Evolutionary conservation across 2,329 filamentous ascomycete genomes (phyloP).

Genomic region (Claviceps humidiphila): DNA sequence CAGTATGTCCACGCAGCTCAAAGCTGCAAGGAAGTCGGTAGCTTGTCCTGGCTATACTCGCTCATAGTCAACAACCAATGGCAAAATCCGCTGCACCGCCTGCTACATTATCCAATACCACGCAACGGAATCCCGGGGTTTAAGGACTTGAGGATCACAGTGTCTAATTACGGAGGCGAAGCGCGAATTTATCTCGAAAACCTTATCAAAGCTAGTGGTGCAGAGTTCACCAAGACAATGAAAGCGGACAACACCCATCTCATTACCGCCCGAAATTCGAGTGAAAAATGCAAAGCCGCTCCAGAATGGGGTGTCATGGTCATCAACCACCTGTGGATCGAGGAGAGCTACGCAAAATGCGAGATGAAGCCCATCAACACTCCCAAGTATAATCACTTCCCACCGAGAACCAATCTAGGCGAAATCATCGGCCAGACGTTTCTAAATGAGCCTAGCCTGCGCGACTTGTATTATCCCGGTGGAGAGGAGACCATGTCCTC

Average conservation of each 20-base stretch:
- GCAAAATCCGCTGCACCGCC: slow-evolving; percentile 68
- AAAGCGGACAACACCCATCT: slow-evolving; percentile 92
- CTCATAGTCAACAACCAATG: slow-evolving; percentile 80
- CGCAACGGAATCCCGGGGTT: slow-evolving; percentile 69
- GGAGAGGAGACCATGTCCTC: slow-evolving; percentile 31
- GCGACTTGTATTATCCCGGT: slow-evolving; percentile 58
- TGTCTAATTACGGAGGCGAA: slow-evolving; percentile 95
- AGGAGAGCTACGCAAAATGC: slow-evolving; percentile 92
- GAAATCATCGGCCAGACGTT: slow-evolving; percentile 86
- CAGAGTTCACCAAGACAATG: slow-evolving; percentile 87
- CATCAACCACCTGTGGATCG: slow-evolving; percentile 91
- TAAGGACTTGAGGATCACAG: slow-evolving; percentile 60
- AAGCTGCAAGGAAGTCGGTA: slow-evolving; percentile 72
- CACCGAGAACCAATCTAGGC: slow-evolving; percentile 75
- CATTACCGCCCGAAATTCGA: slow-evolving; percentile 75
- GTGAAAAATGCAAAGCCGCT: slow-evolving; percentile 88
- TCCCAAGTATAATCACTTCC: slow-evolving; percentile 73
- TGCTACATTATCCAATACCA: slow-evolving; percentile 84
- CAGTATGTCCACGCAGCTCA: slow-evolving; percentile 69
- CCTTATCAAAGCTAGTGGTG: slow-evolving; percentile 69
- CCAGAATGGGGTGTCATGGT: slow-evolving; percentile 84
- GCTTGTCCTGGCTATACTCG: slow-evolving; percentile 86
- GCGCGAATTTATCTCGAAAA: slow-evolving; percentile 89
- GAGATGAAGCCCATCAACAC: slow-evolving; percentile 59
- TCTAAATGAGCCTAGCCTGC: slow-evolving; percentile 50